phyloP scores from a whole-genome alignment of 108 stramenopile genomes.

The Fistulifera solaris region DNA sequence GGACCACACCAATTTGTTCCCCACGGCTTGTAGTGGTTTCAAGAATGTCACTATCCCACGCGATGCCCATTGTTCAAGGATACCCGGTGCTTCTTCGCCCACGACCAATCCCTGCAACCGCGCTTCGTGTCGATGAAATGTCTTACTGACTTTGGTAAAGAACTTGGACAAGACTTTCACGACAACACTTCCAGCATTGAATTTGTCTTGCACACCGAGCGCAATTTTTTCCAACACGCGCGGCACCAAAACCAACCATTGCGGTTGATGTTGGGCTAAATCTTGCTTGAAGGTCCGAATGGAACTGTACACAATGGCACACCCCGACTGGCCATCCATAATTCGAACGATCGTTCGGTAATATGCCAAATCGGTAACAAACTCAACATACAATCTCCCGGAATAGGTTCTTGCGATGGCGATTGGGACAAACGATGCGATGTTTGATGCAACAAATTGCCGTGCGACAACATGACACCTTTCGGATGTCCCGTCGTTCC shows the following conservation, averaged over 20 bases:
- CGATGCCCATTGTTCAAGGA: slow-evolving; percentile 34
- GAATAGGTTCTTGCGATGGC: slow-evolving; percentile 66
- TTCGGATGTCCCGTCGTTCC: slow-evolving; percentile 92
- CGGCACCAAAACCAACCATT: slow-evolving; percentile 90
- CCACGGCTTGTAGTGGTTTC: slow-evolving; percentile 67
- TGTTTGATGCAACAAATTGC: slow-evolving; percentile 87
- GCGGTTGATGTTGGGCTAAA: slow-evolving; percentile 84
- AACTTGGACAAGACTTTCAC: slow-evolving; percentile 65
- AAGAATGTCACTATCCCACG: slow-evolving; percentile 37
- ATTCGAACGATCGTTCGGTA: slow-evolving; percentile 84
- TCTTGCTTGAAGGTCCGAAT: slow-evolving; percentile 89
- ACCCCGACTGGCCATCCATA: slow-evolving; percentile 73
- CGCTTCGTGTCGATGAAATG: slow-evolving; percentile 49
- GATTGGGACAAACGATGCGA: slow-evolving; percentile 64
- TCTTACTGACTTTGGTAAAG: slow-evolving; percentile 48
- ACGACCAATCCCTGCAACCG: slow-evolving; percentile 67
- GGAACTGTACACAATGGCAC: slow-evolving; percentile 82
- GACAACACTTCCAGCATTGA: slow-evolving; percentile 57
- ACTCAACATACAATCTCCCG: slow-evolving; percentile 78
- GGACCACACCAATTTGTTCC: slow-evolving; percentile 86
- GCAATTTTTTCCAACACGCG: slow-evolving; percentile 89
- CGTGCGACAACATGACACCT: slow-evolving; percentile 96
- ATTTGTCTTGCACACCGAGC: slow-evolving; percentile 82
- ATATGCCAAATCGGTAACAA: slow-evolving; percentile 88
- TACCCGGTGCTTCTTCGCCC: slow-evolving; percentile 42